A percentile compares a stretch with the other conserved stretches of the same genome.
Conservation (phyloP, 352 stramenopile genomes). For the Phytopythium vexans region DNA sequence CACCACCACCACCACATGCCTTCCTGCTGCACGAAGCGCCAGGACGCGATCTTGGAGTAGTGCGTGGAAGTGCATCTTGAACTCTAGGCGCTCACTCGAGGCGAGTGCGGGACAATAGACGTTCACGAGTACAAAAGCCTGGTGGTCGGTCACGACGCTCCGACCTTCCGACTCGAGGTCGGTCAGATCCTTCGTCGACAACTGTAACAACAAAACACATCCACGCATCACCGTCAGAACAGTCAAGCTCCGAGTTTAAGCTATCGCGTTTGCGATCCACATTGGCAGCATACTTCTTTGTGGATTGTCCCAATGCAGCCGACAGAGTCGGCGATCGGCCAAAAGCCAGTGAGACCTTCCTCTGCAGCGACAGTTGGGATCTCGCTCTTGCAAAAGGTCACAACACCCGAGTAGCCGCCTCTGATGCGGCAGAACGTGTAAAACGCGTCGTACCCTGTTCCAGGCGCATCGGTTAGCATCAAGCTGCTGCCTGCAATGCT, state of each 20-base stretch:
- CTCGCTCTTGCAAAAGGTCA: slow-evolving; percentile 57
- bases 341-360: slow-evolving; percentile 65
- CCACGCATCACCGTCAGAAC: background rate
- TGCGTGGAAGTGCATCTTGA: slow-evolving; percentile 83
- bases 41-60: slow-evolving; percentile 64
- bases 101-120: slow-evolving; percentile 82
- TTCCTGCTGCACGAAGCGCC: slow-evolving; percentile 40
- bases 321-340: slow-evolving; percentile 53
- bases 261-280: background rate
- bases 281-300: slow-evolving; percentile 25
- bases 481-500: background rate
- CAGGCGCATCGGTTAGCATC: background rate
- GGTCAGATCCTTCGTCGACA: slow-evolving; percentile 47
- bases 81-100: slow-evolving; percentile 71
- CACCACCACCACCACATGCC: slow-evolving; percentile 68
- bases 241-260: background rate
- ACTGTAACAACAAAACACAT: slow-evolving; percentile 15
- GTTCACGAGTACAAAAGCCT: slow-evolving; percentile 88
- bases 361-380: slow-evolving; percentile 60
- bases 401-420: slow-evolving; percentile 78
- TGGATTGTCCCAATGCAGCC: slow-evolving; percentile 49
- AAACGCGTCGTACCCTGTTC: slow-evolving; percentile 74
- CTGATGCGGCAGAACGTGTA: slow-evolving; percentile 74
- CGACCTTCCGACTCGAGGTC: slow-evolving; percentile 79
- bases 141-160: slow-evolving; percentile 85